Evolutionary conservation across 805 yeast species (phyloP).

Genomic region (Metschnikowia similis): DNA sequence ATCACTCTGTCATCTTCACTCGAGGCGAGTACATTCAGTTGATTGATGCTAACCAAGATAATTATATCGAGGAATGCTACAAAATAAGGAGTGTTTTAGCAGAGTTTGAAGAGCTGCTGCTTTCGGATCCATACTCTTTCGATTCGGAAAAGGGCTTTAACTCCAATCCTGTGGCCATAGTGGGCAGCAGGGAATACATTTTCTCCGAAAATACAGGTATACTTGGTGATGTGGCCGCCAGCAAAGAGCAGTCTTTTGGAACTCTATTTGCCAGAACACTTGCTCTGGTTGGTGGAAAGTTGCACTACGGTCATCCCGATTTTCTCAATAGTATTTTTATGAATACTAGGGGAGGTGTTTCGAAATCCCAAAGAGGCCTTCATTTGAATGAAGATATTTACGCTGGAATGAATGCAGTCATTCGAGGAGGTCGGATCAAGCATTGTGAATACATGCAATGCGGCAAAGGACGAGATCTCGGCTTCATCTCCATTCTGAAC

Average conservation of each 20-base stretch:
- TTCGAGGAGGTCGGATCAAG: slow-evolving; percentile 84
- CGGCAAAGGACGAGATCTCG: slow-evolving; percentile 88
- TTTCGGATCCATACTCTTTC: slow-evolving; percentile 13
- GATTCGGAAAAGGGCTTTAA: slow-evolving; percentile 15
- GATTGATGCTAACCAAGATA: slow-evolving; percentile 85
- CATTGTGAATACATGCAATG: slow-evolving; percentile 86
- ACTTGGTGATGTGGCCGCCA: slow-evolving; percentile 86
- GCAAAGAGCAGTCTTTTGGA: slow-evolving; percentile 87
- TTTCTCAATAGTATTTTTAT: slow-evolving; percentile 69
- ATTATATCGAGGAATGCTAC: slow-evolving; percentile 79
- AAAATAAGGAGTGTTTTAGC: slow-evolving; percentile 78
- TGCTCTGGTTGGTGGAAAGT: slow-evolving; percentile 80
- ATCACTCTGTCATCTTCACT: slow-evolving; percentile 72
- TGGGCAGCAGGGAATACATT: slow-evolving; percentile 84
- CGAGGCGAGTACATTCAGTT: slow-evolving; percentile 84
- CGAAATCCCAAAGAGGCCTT: slow-evolving; percentile 81
- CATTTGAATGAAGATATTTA: slow-evolving; percentile 85
- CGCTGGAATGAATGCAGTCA: slow-evolving; percentile 80
- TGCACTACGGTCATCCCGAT: slow-evolving; percentile 89
- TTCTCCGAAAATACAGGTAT: slow-evolving; percentile 85
- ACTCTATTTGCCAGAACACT: slow-evolving; percentile 79
- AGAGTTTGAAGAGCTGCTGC: slow-evolving; percentile 67
- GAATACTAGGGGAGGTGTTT: slow-evolving; percentile 86
- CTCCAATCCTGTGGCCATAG: slow-evolving; percentile 57
- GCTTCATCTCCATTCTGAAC: slow-evolving; percentile 80